phyloP scores from a whole-genome alignment of 1,284 basidiomycete species.

The Flammula alnicola region DNA sequence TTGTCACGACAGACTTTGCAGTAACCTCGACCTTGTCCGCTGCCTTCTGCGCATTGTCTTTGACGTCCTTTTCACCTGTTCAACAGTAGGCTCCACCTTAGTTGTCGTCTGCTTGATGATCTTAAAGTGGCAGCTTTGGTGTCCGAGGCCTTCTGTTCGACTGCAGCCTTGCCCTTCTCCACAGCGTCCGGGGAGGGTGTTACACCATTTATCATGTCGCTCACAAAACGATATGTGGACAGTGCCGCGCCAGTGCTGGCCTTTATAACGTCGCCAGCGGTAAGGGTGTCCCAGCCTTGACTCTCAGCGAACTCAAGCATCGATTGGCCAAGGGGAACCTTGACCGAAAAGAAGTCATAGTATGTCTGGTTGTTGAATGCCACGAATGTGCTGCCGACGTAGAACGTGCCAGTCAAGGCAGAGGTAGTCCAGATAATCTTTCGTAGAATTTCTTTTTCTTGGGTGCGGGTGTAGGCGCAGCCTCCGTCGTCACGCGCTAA shows the following conservation, averaged over 20 bases:
- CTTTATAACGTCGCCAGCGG: constrained; percentile 63
- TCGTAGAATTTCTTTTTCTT: constrained; percentile 60
- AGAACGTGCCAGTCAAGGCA: constrained; percentile 71
- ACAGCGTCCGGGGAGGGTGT: constrained; percentile 38
- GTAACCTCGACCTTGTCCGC: constrained; percentile 46
- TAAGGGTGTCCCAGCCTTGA: constrained; percentile 76
- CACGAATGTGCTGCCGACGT: constrained; percentile 76
- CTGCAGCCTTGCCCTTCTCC: constrained; percentile 45
- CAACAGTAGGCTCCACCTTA: constrained; percentile 31
- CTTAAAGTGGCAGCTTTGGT: constrained; percentile 49
- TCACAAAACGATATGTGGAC: constrained; percentile 54
- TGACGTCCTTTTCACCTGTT: constrained; percentile 35
- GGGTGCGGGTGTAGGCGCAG: constrained; percentile 37
- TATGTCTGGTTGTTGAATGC: constrained; percentile 76
- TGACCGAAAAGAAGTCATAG: constrained; percentile 82
- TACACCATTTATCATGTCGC: constrained; percentile 45
- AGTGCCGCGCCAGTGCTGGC: constrained; percentile 55
- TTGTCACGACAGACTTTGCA: constrained; percentile 53
- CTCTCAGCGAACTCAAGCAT: constrained; percentile 84
- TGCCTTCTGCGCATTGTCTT: constrained; percentile 36
- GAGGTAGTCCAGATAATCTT: constrained; percentile 65
- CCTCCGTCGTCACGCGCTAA: constrained; percentile 66
- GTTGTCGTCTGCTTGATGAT: constrained; percentile 42
- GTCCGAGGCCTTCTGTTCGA: constrained; percentile 42
- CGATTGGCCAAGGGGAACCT: constrained; percentile 76